phyloP scores from a whole-genome alignment of 495 filamentous ascomycete species.

The Podospora pseudocomata region DNA sequence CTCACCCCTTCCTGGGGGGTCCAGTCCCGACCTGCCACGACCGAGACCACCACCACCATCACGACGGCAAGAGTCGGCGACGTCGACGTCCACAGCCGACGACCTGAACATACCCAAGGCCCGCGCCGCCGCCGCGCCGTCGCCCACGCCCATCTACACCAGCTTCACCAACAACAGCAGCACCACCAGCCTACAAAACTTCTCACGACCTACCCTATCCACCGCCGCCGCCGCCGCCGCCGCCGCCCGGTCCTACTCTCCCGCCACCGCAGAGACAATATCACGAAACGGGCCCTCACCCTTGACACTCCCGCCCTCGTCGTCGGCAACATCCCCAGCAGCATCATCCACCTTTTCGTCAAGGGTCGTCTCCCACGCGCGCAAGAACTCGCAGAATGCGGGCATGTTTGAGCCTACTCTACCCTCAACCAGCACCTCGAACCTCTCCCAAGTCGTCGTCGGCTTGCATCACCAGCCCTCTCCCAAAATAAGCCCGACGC shows the following conservation, averaged over 20 bases:
- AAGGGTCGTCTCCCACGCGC: conserved; percentile 37
- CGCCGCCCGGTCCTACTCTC: conserved; percentile 31
- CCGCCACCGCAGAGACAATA: conserved; percentile 17
- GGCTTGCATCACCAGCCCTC: conserved; percentile 35
- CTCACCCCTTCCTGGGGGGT: conserved; percentile 44
- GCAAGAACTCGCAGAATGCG: conserved; percentile 66
- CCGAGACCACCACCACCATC: conserved; percentile 30
- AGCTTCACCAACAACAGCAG: conserved; percentile 36
- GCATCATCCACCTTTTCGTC: conserved; percentile 31
- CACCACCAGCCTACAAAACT: conserved; percentile 48
- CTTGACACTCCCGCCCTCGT: conserved; percentile 37
- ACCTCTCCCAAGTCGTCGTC: conserved; percentile 45
- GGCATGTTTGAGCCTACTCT: conserved; percentile 87
- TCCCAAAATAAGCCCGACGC: conserved; percentile 41
- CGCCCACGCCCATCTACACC: conserved; percentile 33
- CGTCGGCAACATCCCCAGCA: conserved; percentile 28
- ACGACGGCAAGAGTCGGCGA: conserved; percentile 43
- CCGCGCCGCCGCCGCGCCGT: conserved; percentile 20
- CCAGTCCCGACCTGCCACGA: conserved; percentile 27
- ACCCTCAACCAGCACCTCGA: conserved; percentile 60
- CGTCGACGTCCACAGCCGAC: conserved; percentile 35
- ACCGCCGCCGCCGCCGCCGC: conserved; percentile 37
- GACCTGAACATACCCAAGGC: conserved; percentile 31
- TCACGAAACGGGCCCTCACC: conserved; percentile 41
- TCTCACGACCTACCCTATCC: conserved; percentile 49